Evolutionary conservation across 176 grass and related monocot genomes (phyloP).

Genomic region (Chrysopogon serrulatus): DNA sequence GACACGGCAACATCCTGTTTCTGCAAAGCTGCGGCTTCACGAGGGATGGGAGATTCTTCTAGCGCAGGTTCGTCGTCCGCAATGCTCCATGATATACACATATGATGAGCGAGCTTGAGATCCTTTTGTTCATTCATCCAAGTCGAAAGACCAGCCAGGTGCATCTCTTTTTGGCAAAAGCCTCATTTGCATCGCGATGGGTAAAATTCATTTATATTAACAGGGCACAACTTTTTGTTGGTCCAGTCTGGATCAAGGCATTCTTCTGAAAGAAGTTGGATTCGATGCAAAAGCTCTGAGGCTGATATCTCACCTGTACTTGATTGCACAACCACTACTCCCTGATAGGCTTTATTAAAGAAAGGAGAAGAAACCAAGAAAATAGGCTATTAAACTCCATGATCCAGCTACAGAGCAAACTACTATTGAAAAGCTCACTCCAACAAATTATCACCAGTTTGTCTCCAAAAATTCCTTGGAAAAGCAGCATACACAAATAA

Average conservation of each 20-base stretch:
- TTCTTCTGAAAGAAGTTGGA: neutral
- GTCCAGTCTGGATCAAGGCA: neutral
- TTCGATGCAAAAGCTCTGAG: neutral
- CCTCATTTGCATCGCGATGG: neutral
- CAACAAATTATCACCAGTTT: neutral
- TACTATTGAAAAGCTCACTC: neutral
- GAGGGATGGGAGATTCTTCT: neutral
- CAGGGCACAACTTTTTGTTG: neutral
- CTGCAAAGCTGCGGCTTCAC: neutral
- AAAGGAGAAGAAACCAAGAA: neutral
- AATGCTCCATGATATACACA: neutral
- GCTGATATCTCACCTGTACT: constrained; percentile 37
- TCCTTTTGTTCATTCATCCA: neutral
- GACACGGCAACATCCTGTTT: neutral
- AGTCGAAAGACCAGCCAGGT: neutral
- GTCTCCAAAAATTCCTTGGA: neutral
- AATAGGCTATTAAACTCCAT: neutral
- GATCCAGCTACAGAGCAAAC: neutral
- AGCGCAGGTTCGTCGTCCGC: neutral
- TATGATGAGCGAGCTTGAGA: neutral
- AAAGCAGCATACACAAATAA: neutral
- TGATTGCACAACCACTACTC: constrained; percentile 42
- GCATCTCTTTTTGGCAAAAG: neutral
- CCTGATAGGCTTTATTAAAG: neutral
- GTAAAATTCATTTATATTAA: neutral